Evolutionary conservation across 108 stramenopile species (phyloP).

Genomic region (Nitzschia sp.): DNA sequence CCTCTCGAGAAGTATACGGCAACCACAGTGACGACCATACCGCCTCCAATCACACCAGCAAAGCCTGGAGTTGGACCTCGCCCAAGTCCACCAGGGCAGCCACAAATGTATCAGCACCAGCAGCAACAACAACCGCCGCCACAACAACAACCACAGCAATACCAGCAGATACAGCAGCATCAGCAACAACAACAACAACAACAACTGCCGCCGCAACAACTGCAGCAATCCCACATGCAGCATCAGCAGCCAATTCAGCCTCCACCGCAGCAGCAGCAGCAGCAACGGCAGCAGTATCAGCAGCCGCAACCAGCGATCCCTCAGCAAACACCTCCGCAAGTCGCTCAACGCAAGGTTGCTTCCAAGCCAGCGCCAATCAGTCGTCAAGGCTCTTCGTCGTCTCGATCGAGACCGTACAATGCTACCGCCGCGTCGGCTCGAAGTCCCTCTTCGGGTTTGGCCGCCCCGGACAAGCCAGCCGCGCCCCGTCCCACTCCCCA

Average conservation of each 20-base stretch:
- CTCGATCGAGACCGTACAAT: background rate
- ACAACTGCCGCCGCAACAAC: constrained; percentile 25
- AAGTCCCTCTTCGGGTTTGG: background rate
- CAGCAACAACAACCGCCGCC: constrained; percentile 30
- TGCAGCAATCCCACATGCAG: constrained; percentile 22
- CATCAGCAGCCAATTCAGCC: constrained; percentile 18
- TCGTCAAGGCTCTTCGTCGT: constrained; percentile 11
- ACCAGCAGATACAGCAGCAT: constrained; percentile 3
- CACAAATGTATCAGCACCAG: constrained; percentile 4
- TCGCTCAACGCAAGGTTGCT: constrained; percentile 12
- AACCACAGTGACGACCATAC: constrained; percentile 31
- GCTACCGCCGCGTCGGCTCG: constrained; percentile 6
- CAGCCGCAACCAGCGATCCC: constrained; percentile 25
- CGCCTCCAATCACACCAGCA: constrained; percentile 36
- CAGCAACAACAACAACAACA: constrained; percentile 28
- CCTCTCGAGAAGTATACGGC: constrained; percentile 49
- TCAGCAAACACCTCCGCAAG: background rate
- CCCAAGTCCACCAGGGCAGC: too few relatives aligned
- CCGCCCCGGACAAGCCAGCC: background rate
- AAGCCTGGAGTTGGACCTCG: background rate
- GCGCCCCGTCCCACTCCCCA: constrained; percentile 32
- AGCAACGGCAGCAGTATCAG: constrained; percentile 36
- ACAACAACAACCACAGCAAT: constrained; percentile 29
- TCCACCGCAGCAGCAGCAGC: constrained; percentile 19
- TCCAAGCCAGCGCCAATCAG: constrained; percentile 6